Conservation (phyloP, 345 rosid genomes). For the Ailanthus altissimus region DNA sequence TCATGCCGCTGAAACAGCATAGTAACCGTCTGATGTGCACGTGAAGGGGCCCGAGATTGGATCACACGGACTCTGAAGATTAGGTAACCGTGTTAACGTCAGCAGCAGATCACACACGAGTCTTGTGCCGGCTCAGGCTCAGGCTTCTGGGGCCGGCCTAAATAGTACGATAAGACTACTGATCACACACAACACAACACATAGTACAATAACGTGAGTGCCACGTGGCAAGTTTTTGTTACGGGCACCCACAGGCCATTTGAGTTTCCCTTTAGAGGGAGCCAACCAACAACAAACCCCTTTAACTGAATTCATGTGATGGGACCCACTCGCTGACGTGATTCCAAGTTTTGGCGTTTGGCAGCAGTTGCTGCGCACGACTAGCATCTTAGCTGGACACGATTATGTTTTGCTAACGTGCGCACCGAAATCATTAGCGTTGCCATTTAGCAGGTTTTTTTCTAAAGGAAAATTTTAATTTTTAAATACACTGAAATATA, state of each 20-base stretch:
- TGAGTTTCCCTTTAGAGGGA: no score
- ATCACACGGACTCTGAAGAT: background rate
- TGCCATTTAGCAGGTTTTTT: no score
- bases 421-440: background rate
- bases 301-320: background rate
- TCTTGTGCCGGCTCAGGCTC: slow-evolving; percentile 40
- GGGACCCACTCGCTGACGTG: slow-evolving; percentile 30
- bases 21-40: slow-evolving; percentile 33
- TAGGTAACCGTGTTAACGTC: slow-evolving; percentile 15
- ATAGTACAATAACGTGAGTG: background rate
- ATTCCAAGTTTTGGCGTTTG: slow-evolving; percentile 8
- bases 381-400: slow-evolving; percentile 20
- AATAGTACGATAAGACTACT: background rate
- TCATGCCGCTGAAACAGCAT: background rate
- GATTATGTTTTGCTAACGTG: slow-evolving; percentile 4
- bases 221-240: slow-evolving; percentile 1
- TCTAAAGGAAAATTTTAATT: no score
- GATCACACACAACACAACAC: background rate
- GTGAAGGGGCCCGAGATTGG: slow-evolving; percentile 22
- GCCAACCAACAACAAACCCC: background rate
- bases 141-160: slow-evolving; percentile 19
- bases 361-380: slow-evolving; percentile 13
- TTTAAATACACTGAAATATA: no score
- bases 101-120: slow-evolving; percentile 29
- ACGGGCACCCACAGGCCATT: no score